phyloP scores from a whole-genome alignment of 73 alveolate genomes.

The Tetrahymena borealis region DNA sequence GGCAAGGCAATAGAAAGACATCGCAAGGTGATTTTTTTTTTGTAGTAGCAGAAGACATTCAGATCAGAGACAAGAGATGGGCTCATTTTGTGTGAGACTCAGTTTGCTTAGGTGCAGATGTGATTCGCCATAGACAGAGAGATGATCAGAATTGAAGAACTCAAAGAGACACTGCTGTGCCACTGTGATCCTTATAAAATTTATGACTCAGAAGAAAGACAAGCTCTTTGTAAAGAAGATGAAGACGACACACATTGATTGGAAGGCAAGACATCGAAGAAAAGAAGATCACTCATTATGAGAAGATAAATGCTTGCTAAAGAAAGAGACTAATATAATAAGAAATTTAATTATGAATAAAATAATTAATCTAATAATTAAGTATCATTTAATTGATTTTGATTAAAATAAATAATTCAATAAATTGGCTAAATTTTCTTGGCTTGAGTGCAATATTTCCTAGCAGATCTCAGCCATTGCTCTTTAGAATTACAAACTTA shows the following conservation, averaged over 20 bases:
- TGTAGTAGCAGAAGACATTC: background rate
- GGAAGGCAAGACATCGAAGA: background rate
- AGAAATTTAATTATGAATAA: background rate
- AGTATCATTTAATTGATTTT: background rate
- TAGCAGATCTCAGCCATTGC: background rate
- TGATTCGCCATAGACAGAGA: no score
- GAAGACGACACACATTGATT: background rate
- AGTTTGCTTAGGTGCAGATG: background rate
- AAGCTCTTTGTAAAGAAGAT: no score
- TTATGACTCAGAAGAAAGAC: background rate
- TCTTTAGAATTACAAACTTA: background rate
- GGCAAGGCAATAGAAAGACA: background rate
- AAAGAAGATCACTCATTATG: background rate
- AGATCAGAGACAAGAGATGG: background rate
- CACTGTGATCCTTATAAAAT: background rate
- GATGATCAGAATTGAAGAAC: background rate
- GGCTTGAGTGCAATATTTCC: background rate
- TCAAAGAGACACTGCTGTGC: background rate
- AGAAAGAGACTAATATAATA: background rate
- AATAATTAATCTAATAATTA: background rate
- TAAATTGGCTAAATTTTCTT: background rate
- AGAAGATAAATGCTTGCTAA: background rate
- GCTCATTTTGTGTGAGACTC: background rate
- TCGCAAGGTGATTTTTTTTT: background rate
- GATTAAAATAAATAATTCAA: background rate